Conservation (phyloP, 2,329 filamentous ascomycete species). For the Botryotinia globosa region DNA sequence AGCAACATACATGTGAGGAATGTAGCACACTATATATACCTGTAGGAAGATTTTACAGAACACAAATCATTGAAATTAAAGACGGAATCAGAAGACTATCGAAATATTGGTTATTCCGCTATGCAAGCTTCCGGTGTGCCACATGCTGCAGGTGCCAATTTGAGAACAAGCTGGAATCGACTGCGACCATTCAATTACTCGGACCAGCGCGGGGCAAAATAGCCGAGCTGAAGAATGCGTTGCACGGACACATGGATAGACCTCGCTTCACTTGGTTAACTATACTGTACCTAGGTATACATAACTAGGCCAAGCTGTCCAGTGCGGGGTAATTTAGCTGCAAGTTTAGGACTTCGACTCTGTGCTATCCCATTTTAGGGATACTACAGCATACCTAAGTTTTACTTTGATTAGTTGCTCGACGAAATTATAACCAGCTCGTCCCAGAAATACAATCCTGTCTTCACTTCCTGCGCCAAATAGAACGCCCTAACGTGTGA, state of each 20-base stretch:
- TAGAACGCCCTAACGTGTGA: background rate
- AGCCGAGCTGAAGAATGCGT: background rate
- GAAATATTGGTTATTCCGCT: background rate
- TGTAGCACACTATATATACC: background rate
- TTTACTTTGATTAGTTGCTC: background rate
- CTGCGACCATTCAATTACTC: background rate
- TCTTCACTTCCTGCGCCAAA: background rate
- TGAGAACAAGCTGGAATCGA: background rate
- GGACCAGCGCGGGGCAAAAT: background rate
- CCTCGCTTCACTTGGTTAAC: background rate
- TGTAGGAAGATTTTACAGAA: background rate
- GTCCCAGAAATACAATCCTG: no score
- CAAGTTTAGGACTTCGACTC: background rate
- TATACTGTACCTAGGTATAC: background rate
- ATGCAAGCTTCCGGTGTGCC: no score
- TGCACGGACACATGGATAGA: background rate
- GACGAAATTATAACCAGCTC: no score
- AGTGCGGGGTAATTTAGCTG: background rate
- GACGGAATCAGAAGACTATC: no score
- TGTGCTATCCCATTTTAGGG: background rate
- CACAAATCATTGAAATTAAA: no score
- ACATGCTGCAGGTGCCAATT: background rate
- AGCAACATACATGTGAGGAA: background rate
- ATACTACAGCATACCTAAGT: no score
- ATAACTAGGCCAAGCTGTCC: background rate